Percentiles rank a stretch among this genome's conserved stretches.
These are phyloP conservation scores for Nectriaceae sp. DNA, from an alignment of 2,329 filamentous ascomycete genomes.

Conservation along the genomic window DNA sequence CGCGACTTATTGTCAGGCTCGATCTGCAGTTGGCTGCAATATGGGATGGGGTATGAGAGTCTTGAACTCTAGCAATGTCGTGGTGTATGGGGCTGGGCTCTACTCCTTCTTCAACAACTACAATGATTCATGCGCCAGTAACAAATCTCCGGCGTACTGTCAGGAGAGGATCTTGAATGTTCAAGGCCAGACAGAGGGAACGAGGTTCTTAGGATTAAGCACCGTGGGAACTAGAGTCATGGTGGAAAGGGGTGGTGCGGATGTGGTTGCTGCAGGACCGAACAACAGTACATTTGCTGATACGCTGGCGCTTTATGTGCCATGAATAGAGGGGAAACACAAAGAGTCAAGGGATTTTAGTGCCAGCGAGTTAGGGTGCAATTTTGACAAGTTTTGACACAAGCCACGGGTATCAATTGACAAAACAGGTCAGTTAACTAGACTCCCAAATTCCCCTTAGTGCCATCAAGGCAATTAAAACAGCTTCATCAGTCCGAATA, in stretches of 20 bases:
- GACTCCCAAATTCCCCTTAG: slow-evolving; percentile 60
- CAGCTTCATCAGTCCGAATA: slow-evolving; percentile 81
- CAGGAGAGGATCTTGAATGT: slow-evolving; percentile 46
- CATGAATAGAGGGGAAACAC: slow-evolving; percentile 10
- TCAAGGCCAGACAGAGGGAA: slow-evolving; percentile 16
- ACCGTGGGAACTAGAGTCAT: slow-evolving; percentile 31
- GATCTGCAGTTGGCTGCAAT: slow-evolving; percentile 50
- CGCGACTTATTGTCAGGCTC: slow-evolving; percentile 32
- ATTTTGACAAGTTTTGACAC: slow-evolving; percentile 4
- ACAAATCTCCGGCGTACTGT: slow-evolving; percentile 44
- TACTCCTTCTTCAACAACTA: slow-evolving; percentile 73
- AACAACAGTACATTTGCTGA: slow-evolving; percentile 35
- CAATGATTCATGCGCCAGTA: slow-evolving; percentile 47
- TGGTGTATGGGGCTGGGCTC: slow-evolving; percentile 64
- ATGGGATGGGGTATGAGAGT: slow-evolving; percentile 69
- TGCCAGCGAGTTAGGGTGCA: neutral
- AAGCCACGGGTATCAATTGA: slow-evolving; percentile 25
- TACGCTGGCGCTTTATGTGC: slow-evolving; percentile 28
- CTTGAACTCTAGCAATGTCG: slow-evolving; percentile 54
- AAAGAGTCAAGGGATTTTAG: neutral
- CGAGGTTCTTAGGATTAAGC: slow-evolving; percentile 30
- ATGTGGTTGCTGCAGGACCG: slow-evolving; percentile 19
- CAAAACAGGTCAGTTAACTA: slow-evolving; percentile 18
- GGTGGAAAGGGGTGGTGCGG: slow-evolving; percentile 25
- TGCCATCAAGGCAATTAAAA: slow-evolving; percentile 74